A percentile compares a stretch with the other conserved stretches of the same genome.
Conservation (phyloP, 2,329 filamentous ascomycete genomes). For the Alternaria gaisen region DNA sequence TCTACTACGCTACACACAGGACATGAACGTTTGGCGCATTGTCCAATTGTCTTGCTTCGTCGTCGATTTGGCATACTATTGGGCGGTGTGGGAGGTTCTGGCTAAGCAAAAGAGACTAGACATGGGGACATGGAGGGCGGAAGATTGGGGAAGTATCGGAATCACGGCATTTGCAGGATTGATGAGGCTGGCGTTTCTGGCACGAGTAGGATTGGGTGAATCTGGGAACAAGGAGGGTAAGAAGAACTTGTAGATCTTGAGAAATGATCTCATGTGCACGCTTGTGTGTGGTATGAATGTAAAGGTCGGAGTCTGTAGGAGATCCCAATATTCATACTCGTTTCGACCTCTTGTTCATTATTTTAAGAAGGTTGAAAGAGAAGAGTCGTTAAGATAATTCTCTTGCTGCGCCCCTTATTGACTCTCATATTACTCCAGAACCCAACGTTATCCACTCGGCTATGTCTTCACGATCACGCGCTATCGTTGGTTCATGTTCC, state of each 20-base stretch:
- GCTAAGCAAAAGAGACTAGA: slow-evolving; percentile 25
- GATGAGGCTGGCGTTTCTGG: slow-evolving; percentile 32
- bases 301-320: neutral
- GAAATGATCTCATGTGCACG: neutral
- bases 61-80: slow-evolving; percentile 35
- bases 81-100: slow-evolving; percentile 25
- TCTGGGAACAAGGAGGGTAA: slow-evolving; percentile 4
- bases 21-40: slow-evolving; percentile 35
- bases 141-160: slow-evolving; percentile 47
- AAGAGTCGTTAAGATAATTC: neutral
- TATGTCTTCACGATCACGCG: neutral
- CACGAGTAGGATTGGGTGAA: slow-evolving; percentile 24
- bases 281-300: neutral
- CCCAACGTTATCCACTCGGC: neutral
- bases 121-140: slow-evolving; percentile 26
- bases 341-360: neutral
- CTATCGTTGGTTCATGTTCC: neutral
- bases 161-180: slow-evolving; percentile 35
- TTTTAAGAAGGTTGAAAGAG: neutral
- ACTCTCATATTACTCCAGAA: slow-evolving; percentile 3
- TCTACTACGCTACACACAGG: slow-evolving; percentile 35
- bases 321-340: neutral
- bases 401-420: neutral
- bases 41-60: slow-evolving; percentile 30
- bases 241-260: slow-evolving; percentile 4